Conservation (phyloP, 2,329 filamentous ascomycete species). For the Helicocarpus griseus region DNA sequence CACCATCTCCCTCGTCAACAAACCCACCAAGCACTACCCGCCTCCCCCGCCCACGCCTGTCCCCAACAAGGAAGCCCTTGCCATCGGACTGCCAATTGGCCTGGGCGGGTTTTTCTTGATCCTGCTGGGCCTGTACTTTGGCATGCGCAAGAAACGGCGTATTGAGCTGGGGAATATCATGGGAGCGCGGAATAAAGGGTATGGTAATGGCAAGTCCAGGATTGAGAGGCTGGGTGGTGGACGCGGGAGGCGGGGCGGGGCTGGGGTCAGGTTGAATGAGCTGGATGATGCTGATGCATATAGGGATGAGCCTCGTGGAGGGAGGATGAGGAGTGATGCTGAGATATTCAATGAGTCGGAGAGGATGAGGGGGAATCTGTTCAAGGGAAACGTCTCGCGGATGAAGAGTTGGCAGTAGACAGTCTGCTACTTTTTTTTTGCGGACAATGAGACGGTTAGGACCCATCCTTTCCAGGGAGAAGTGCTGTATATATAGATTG, state of each 20-base stretch:
- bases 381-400: conserved; percentile 28
- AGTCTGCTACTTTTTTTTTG: background rate
- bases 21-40: conserved; percentile 25
- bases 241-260: conserved; percentile 14
- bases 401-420: conserved; percentile 26
- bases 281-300: conserved; percentile 18
- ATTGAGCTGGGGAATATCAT: conserved; percentile 29
- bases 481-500: background rate
- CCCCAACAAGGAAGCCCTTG: conserved; percentile 26
- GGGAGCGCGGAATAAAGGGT: conserved; percentile 26
- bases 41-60: conserved; percentile 21
- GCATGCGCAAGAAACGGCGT: conserved; percentile 31
- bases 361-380: conserved; percentile 21
- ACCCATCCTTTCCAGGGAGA: background rate
- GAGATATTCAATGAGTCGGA: conserved; percentile 22
- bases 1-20: conserved; percentile 25
- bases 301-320: conserved; percentile 15
- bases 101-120: conserved; percentile 29
- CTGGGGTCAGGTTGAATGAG: conserved; percentile 22
- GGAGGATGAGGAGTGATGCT: conserved; percentile 14
- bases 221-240: conserved; percentile 24
- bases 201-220: conserved; percentile 27
- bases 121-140: conserved; percentile 28
- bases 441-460: background rate
- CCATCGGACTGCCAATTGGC: conserved; percentile 33